A percentile compares a stretch with the other conserved stretches of the same genome.
Conservation (phyloP, 2,329 filamentous ascomycete genomes). For the Clonostachys rosea region DNA sequence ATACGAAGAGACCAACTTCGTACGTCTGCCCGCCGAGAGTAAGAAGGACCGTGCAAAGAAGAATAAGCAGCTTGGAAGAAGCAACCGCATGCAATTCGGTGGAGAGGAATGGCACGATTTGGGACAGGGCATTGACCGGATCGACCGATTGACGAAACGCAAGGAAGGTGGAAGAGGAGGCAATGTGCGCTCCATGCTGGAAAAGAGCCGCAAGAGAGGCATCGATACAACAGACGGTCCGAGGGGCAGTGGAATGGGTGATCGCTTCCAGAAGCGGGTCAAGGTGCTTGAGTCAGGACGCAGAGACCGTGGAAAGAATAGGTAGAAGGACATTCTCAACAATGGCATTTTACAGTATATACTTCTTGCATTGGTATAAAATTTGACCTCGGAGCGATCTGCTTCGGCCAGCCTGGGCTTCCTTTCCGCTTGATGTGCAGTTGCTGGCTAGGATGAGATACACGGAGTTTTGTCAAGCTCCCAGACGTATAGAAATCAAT, state of each 20-base stretch:
- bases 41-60: conserved; percentile 80
- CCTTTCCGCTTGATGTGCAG: background rate
- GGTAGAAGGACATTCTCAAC: conserved; percentile 13
- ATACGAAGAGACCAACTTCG: conserved; percentile 92
- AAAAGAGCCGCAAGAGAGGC: conserved; percentile 82
- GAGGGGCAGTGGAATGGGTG: conserved; percentile 62
- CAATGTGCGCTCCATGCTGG: conserved; percentile 59
- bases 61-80: conserved; percentile 42
- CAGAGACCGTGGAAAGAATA: conserved; percentile 34
- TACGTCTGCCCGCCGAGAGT: conserved; percentile 76
- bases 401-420: too few species aligned
- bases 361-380: background rate
- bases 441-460: background rate
- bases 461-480: background rate
- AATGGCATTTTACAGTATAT: background rate
- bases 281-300: conserved; percentile 47
- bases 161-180: conserved; percentile 51
- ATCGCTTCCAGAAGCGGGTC: conserved; percentile 67
- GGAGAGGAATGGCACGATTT: conserved; percentile 91
- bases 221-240: conserved; percentile 65
- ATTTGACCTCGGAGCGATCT: too few species aligned
- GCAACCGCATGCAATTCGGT: conserved; percentile 64
- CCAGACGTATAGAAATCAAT: too few species aligned
- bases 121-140: conserved; percentile 80
- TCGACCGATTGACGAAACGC: conserved; percentile 74